A percentile compares a stretch with the other conserved stretches of the same genome.
Conservation (phyloP, 768 basidiomycete genomes). For the Psilocybe azurescens region DNA sequence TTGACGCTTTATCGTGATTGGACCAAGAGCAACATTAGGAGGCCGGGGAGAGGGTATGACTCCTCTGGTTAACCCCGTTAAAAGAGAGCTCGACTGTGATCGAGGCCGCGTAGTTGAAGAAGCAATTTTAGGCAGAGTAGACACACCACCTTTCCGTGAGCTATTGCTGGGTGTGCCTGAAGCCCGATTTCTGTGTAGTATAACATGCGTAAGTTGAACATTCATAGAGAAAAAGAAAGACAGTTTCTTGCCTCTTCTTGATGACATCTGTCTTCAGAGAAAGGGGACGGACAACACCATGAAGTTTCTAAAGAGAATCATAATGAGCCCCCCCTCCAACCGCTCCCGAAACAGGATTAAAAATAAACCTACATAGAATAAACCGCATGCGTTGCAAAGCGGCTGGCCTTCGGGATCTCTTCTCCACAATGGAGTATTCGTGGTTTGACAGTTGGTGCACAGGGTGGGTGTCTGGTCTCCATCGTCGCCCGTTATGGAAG, state of each 20-base stretch:
- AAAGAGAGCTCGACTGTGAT: slow-evolving; percentile 67
- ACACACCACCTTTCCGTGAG: slow-evolving; percentile 67
- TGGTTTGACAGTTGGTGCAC: slow-evolving; percentile 95
- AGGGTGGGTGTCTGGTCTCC: slow-evolving; percentile 77
- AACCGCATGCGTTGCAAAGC: slow-evolving; percentile 62
- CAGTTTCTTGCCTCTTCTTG: slow-evolving; percentile 79
- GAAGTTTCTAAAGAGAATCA: slow-evolving; percentile 73
- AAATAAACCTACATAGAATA: slow-evolving; percentile 23
- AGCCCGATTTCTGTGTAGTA: slow-evolving; percentile 69
- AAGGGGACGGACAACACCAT: slow-evolving; percentile 92
- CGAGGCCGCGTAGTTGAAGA: slow-evolving; percentile 76
- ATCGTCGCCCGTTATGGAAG: slow-evolving; percentile 57
- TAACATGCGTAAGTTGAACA: slow-evolving; percentile 5
- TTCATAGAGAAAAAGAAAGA: background rate
- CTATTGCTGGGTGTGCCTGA: slow-evolving; percentile 72
- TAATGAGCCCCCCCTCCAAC: background rate
- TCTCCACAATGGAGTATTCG: slow-evolving; percentile 93
- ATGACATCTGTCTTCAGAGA: slow-evolving; percentile 97
- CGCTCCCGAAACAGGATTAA: background rate
- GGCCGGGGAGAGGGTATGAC: slow-evolving; percentile 35
- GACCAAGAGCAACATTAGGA: slow-evolving; percentile 34
- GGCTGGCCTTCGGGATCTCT: slow-evolving; percentile 93
- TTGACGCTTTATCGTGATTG: slow-evolving; percentile 75
- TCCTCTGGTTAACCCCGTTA: slow-evolving; percentile 49
- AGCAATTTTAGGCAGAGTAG: slow-evolving; percentile 74